phyloP scores from a whole-genome alignment of 768 basidiomycete genomes.

The Pisolithus marmoratus region DNA sequence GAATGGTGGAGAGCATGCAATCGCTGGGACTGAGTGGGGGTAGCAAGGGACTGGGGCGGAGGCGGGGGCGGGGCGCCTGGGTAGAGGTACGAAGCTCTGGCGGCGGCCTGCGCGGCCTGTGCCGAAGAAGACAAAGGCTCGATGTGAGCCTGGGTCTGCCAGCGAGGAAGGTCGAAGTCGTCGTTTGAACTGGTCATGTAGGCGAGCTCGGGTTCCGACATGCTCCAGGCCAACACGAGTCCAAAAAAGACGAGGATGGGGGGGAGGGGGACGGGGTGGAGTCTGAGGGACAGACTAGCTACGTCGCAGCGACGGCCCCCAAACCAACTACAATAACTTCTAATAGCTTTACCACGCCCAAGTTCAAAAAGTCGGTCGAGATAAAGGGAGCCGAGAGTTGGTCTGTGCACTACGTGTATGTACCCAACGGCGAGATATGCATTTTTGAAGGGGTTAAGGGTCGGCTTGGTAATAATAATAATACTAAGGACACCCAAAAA shows the following conservation, averaged over 20 bases:
- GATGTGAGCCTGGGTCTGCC: slow-evolving; percentile 42
- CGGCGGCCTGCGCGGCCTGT: slow-evolving; percentile 48
- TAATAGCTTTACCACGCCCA: too few relatives aligned
- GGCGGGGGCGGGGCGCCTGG: slow-evolving; percentile 32
- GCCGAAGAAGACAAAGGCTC: slow-evolving; percentile 52
- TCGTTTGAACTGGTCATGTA: slow-evolving; percentile 77
- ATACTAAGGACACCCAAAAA: too few relatives aligned
- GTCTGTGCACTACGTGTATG: slow-evolving; percentile 5
- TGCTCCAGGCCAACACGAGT: slow-evolving; percentile 22
- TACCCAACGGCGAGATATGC: slow-evolving; percentile 13
- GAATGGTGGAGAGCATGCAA: slow-evolving; percentile 47
- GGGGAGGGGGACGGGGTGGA: too few relatives aligned
- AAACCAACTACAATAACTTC: too few relatives aligned
- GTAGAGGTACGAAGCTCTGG: slow-evolving; percentile 51
- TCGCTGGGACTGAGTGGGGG: slow-evolving; percentile 36
- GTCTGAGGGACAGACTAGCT: too few relatives aligned
- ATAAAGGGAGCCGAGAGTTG: slow-evolving; percentile 11
- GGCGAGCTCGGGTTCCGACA: slow-evolving; percentile 71
- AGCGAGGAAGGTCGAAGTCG: slow-evolving; percentile 67
- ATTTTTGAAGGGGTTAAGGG: slow-evolving; percentile 23
- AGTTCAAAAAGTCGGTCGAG: too few relatives aligned
- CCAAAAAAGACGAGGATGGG: too few relatives aligned
- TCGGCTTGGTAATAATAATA: slow-evolving; percentile 14
- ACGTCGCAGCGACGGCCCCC: too few relatives aligned
- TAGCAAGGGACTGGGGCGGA: slow-evolving; percentile 39